phyloP scores from a whole-genome alignment of 495 filamentous ascomycete genomes.

The Emericellopsis terricola region DNA sequence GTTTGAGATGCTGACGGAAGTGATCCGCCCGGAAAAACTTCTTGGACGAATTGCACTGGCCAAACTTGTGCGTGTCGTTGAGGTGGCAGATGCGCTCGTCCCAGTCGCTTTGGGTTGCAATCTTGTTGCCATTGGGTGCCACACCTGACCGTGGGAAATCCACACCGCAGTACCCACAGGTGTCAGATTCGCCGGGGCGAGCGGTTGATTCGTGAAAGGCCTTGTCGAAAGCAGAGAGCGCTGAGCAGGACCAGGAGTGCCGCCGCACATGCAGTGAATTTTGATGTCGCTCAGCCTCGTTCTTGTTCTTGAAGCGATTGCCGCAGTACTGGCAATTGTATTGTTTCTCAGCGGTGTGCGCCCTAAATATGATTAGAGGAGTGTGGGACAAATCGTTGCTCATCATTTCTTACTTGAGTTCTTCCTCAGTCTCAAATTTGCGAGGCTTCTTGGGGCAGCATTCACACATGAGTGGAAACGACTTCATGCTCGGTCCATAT shows the following conservation, averaged over 20 bases:
- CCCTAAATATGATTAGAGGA: slow-evolving; percentile 14
- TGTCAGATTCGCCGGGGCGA: slow-evolving; percentile 44
- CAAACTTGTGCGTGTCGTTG: slow-evolving; percentile 83
- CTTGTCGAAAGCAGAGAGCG: slow-evolving; percentile 53
- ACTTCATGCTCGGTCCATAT: too few species aligned
- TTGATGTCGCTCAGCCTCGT: slow-evolving; percentile 93
- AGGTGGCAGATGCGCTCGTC: slow-evolving; percentile 70
- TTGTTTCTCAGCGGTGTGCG: slow-evolving; percentile 86
- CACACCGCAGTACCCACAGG: slow-evolving; percentile 90
- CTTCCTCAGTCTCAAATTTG: slow-evolving; percentile 78
- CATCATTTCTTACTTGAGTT: slow-evolving; percentile 50
- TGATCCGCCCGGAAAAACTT: slow-evolving; percentile 97
- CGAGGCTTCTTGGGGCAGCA: slow-evolving; percentile 98
- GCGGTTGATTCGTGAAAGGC: slow-evolving; percentile 70
- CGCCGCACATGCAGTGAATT: slow-evolving; percentile 87
- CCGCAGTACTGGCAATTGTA: slow-evolving; percentile 83
- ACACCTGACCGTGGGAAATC: slow-evolving; percentile 57
- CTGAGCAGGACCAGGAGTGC: slow-evolving; percentile 97
- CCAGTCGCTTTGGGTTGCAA: slow-evolving; percentile 51
- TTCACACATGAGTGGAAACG: slow-evolving; percentile 88
- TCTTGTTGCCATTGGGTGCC: slow-evolving; percentile 9
- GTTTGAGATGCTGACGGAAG: slow-evolving; percentile 95
- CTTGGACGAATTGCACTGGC: slow-evolving; percentile 95
- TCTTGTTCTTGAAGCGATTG: slow-evolving; percentile 98
- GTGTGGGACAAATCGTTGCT: not conserved